phyloP scores from a whole-genome alignment of 768 basidiomycete genomes.

The Amanita molliuscula region DNA sequence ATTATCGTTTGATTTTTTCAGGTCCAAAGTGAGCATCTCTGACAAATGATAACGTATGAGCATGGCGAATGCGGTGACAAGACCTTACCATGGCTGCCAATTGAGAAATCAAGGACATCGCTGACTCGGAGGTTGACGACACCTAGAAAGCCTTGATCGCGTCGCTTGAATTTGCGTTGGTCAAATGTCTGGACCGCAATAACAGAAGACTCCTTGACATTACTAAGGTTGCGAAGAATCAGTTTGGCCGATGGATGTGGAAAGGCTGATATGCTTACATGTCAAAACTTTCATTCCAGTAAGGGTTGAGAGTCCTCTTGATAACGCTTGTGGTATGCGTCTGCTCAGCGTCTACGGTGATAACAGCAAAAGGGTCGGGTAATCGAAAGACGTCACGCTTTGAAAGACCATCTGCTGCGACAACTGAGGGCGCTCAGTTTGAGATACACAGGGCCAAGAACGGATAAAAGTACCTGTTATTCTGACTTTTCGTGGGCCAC shows the following conservation, averaged over 20 bases:
- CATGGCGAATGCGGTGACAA: neutral
- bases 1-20: slow-evolving; percentile 99
- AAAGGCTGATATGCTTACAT: slow-evolving; percentile 45
- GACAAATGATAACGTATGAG: slow-evolving; percentile 9
- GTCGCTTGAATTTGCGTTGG: slow-evolving; percentile 97
- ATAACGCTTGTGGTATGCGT: slow-evolving; percentile 96
- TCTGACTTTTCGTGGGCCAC: slow-evolving; percentile 64
- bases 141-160: slow-evolving; percentile 96
- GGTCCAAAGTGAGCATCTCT: slow-evolving; percentile 96
- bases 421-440: slow-evolving; percentile 41
- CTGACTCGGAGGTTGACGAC: slow-evolving; percentile 93
- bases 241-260: neutral
- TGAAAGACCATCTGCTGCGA: slow-evolving; percentile 88
- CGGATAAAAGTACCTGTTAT: slow-evolving; percentile 46
- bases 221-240: slow-evolving; percentile 34
- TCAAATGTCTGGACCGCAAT: slow-evolving; percentile 98
- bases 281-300: slow-evolving; percentile 98
- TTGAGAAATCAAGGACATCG: slow-evolving; percentile 83
- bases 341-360: slow-evolving; percentile 97
- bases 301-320: slow-evolving; percentile 90
- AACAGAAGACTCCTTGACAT: slow-evolving; percentile 95
- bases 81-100: slow-evolving; percentile 85
- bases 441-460: neutral
- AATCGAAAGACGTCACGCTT: slow-evolving; percentile 95
- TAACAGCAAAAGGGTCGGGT: slow-evolving; percentile 96